Conservation (phyloP, 1,139 yeast species). For the Candida albicans region DNA sequence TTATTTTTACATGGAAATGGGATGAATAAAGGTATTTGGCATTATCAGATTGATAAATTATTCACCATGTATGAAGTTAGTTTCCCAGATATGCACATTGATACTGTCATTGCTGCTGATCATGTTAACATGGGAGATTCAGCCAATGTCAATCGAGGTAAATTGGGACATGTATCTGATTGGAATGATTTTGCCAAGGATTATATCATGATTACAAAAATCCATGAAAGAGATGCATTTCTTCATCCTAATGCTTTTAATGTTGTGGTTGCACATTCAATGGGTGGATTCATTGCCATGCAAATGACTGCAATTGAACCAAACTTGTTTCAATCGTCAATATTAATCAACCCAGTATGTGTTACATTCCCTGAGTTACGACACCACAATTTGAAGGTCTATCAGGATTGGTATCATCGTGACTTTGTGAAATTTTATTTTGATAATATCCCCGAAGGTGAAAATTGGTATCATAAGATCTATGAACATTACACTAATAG, state of each 20-base stretch:
- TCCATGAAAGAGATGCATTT: conserved; percentile 29
- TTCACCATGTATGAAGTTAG: conserved; percentile 17
- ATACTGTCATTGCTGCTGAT: conserved; percentile 51
- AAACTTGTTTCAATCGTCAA: conserved; percentile 51
- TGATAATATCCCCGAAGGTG: conserved; percentile 13
- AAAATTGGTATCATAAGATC: conserved; percentile 36
- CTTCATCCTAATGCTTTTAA: conserved; percentile 35
- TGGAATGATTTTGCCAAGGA: conserved; percentile 73
- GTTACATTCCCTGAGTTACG: conserved; percentile 13
- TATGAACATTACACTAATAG: conserved; percentile 38
- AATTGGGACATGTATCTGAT: conserved; percentile 51
- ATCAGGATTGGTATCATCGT: conserved; percentile 24
- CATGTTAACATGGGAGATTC: conserved; percentile 68
- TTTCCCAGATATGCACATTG: conserved; percentile 27
- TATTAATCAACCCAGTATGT: conserved; percentile 64
- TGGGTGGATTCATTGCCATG: conserved; percentile 62
- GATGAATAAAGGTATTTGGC: conserved; percentile 66
- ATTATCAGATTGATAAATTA: conserved; percentile 51
- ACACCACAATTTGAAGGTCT: conserved; percentile 16
- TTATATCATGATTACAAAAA: conserved; percentile 44
- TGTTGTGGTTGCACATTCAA: conserved; percentile 67
- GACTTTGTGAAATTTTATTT: conserved; percentile 19
- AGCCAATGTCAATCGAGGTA: conserved; percentile 49
- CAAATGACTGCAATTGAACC: conserved; percentile 55
- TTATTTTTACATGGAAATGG: conserved; percentile 71